Percentiles rank a stretch among this genome's conserved stretches.
Evolutionary conservation across 2,329 filamentous ascomycete genomes (phyloP).

Genomic region (Mycosphaerella arachidis): DNA sequence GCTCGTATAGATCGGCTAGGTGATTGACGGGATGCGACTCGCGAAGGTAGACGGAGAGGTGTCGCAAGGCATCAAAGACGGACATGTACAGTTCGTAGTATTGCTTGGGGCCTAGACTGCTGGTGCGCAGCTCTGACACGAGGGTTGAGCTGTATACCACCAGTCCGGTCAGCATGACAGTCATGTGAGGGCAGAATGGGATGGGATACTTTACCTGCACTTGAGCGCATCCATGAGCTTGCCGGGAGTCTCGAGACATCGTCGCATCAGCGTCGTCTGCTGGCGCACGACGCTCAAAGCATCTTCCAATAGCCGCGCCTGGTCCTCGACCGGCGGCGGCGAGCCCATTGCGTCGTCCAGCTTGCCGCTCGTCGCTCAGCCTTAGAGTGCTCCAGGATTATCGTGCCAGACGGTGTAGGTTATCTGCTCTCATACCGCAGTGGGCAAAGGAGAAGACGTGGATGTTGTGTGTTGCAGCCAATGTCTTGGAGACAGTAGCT

Average conservation of each 20-base stretch:
- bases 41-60: conserved; percentile 91
- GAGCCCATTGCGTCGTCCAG: conserved; percentile 29
- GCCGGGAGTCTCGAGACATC: conserved; percentile 91
- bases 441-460: not conserved
- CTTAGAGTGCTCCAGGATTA: not conserved
- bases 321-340: conserved; percentile 48
- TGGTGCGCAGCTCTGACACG: conserved; percentile 96
- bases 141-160: conserved; percentile 71
- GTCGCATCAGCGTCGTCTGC: conserved; percentile 95
- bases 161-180: conserved; percentile 21
- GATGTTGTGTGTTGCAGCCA: not conserved
- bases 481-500: not conserved
- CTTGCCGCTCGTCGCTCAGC: conserved; percentile 8
- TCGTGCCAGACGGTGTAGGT: not conserved
- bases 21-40: conserved; percentile 98
- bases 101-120: conserved; percentile 95
- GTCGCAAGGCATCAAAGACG: conserved; percentile 94
- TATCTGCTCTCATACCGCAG: conserved; percentile 6
- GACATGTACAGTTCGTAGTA: conserved; percentile 99
- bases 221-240: conserved; percentile 99
- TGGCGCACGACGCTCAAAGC: conserved; percentile 93
- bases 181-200: not conserved
- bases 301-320: conserved; percentile 93
- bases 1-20: conserved; percentile 93
- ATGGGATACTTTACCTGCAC: conserved; percentile 72